Conservation (phyloP, 129 eudicot genomes). For the Heracleum sosnowskyi region DNA sequence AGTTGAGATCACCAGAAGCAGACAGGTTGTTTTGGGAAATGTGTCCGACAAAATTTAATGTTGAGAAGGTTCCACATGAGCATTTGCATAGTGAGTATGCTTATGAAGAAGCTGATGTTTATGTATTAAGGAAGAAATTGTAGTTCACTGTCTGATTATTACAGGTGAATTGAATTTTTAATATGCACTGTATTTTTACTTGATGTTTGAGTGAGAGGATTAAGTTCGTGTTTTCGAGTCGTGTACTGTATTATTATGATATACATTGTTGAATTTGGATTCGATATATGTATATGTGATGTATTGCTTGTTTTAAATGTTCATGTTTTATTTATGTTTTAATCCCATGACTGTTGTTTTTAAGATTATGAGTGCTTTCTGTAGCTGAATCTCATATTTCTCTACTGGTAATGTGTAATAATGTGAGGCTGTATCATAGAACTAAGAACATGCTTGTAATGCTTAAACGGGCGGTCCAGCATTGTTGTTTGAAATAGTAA, state of each 20-base stretch:
- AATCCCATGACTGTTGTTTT: too few species aligned
- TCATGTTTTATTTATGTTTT: background rate
- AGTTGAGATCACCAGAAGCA: slow-evolving; percentile 80
- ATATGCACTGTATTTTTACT: background rate
- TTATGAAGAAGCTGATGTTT: slow-evolving; percentile 78
- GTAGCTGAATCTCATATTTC: background rate
- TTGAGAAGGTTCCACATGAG: slow-evolving; percentile 62
- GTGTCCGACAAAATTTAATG: slow-evolving; percentile 42
- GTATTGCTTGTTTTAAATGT: background rate
- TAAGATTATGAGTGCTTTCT: too few species aligned
- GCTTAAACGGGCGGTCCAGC: background rate
- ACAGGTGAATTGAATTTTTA: slow-evolving; percentile 1
- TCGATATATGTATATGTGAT: background rate
- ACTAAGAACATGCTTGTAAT: background rate
- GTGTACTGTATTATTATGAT: background rate
- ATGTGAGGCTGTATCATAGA: background rate
- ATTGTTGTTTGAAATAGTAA: background rate
- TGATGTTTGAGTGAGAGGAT: background rate
- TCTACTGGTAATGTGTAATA: background rate
- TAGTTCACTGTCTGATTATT: background rate
- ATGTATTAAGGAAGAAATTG: slow-evolving; percentile 60
- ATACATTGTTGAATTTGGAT: background rate
- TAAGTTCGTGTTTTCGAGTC: background rate
- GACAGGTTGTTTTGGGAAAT: slow-evolving; percentile 77
- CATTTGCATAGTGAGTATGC: slow-evolving; percentile 81